Evolutionary conservation across 768 basidiomycete species (phyloP), one percentile per base, ranked within the genome.

Genomic region (Pleurotus platypus): DNA sequence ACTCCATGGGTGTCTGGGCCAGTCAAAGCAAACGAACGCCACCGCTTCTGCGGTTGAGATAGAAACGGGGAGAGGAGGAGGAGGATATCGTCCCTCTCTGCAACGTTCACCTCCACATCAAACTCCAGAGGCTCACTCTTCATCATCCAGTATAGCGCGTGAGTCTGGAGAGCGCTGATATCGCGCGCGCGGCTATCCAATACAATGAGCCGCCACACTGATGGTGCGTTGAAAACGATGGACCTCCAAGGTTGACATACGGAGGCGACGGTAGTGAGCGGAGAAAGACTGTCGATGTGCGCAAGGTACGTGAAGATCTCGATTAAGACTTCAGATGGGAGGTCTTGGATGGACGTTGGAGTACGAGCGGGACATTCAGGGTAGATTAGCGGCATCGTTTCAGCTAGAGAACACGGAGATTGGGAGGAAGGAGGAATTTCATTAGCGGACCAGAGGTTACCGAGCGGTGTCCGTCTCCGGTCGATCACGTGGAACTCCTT

Each of bases 1-100:
- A 49, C 62, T 65, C 56, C 78, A 75, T 55, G 74, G 69, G 58
- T 72, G 69, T 61, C 76, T 65, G 46, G 51, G 6, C 76, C 76
- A 16, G 71, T 69, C 51, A 87, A 69, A 2, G 63, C 69, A 61
- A 83, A 81, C 2, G 74, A 71, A 42, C 76, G 72, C 86, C 87
- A 90, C 40, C 89, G 81, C 57, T 72, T 64, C 43, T 89, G 64
- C 30, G 30, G 8, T 26, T 78, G 70, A 8, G 79, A 73, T 0
- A 90, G 70, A 37, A 90, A 73, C 4, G 84, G 85, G 0, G 86
- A 84, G 35, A 90, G 71, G 58, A 90, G 75, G 7, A 87, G 79
- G 3, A 90, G 75, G 35, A 89, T 72, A 56, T 71, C 70, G 57
- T 87, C 81, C 24, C 75, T 68, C 56, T 78, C 73, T 18, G 69